A percentile compares a stretch with the other conserved stretches of the same genome.
Conservation (phyloP, 2,329 filamentous ascomycete genomes). For the Cladosporium cucumerinum region DNA sequence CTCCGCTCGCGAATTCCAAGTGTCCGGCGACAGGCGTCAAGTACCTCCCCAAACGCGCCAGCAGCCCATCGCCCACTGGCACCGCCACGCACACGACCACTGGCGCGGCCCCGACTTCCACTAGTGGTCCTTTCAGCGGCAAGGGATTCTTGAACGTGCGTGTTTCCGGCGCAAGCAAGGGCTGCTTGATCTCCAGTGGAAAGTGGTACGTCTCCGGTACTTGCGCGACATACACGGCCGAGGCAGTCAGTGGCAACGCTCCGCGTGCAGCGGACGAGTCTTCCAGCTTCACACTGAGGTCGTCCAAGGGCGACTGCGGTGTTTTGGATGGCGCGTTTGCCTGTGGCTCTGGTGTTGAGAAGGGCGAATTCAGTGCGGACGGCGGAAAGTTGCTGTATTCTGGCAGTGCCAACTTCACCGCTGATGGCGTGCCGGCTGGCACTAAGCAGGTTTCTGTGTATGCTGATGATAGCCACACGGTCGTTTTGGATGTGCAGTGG, state of each 20-base stretch:
- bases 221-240: constrained; percentile 63
- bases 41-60: constrained; percentile 58
- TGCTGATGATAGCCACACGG: constrained; percentile 31
- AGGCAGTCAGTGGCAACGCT: constrained; percentile 34
- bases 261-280: background rate
- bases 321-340: constrained; percentile 53
- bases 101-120: constrained; percentile 32
- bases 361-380: constrained; percentile 41
- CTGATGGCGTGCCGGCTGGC: constrained; percentile 42
- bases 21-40: constrained; percentile 63
- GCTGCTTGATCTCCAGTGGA: constrained; percentile 66
- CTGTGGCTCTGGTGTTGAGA: constrained; percentile 50
- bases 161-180: constrained; percentile 47
- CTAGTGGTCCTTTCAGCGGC: constrained; percentile 51
- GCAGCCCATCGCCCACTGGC: constrained; percentile 19
- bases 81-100: constrained; percentile 37
- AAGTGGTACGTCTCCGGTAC: constrained; percentile 66
- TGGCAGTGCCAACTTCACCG: constrained; percentile 42
- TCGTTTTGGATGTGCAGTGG: constrained; percentile 39
- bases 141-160: constrained; percentile 59
- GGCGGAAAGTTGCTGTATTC: constrained; percentile 38
- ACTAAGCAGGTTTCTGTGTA: constrained; percentile 46
- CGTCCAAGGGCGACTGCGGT: constrained; percentile 58
- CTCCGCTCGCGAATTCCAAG: constrained; percentile 55
- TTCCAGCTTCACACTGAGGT: constrained; percentile 52